Conservation (phyloP, 2,329 filamentous ascomycete genomes). For the Fusarium sororula region DNA sequence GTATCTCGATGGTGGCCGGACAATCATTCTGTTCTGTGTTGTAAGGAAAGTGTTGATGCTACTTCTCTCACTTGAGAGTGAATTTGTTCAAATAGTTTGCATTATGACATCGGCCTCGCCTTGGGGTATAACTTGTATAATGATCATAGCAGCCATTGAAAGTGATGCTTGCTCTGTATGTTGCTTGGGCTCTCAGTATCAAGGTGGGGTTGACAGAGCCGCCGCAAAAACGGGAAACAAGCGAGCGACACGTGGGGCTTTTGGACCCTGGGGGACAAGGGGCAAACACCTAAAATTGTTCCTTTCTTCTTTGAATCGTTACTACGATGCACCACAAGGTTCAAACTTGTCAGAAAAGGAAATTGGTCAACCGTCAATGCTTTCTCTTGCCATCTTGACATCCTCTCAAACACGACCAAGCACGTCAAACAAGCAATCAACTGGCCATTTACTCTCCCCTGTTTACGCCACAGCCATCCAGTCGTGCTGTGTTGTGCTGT, state of each 20-base stretch:
- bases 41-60: not conserved
- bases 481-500: not conserved
- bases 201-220: slow-evolving; percentile 14
- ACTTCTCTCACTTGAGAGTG: not conserved
- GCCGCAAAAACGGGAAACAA: slow-evolving; percentile 12
- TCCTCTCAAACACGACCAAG: not conserved
- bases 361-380: not conserved
- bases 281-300: not conserved
- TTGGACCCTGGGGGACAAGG: slow-evolving; percentile 24
- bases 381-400: not conserved
- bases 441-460: not conserved
- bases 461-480: slow-evolving; percentile 13
- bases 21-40: no score
- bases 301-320: not conserved
- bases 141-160: not conserved
- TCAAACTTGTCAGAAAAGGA: not conserved
- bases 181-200: not conserved
- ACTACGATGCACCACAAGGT: not conserved
- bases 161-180: not conserved
- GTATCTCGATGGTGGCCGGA: not conserved
- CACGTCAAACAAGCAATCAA: slow-evolving; percentile 5
- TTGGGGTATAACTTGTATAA: not conserved
- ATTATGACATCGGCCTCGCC: no score
- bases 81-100: not conserved
- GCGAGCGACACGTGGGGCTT: slow-evolving; percentile 28